A percentile compares a stretch with the other conserved stretches of the same genome.
phyloP scores from a whole-genome alignment of 2,329 filamentous ascomycete genomes.

The Venturia nashicola region DNA sequence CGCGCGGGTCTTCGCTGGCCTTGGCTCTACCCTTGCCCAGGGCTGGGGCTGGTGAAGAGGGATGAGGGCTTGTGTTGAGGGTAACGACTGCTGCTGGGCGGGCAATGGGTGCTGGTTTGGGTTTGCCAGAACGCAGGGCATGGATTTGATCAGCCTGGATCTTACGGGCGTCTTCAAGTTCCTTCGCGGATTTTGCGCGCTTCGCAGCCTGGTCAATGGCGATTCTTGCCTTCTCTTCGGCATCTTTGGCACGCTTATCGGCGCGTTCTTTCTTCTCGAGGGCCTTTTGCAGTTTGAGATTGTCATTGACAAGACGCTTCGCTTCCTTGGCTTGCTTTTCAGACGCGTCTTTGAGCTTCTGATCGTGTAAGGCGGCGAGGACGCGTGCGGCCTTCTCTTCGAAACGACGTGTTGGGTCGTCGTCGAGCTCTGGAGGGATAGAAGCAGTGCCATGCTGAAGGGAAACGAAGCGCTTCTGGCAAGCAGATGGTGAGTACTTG shows the following conservation, averaged over 20 bases:
- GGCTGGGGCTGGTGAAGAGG: not conserved
- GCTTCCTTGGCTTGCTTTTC: not conserved
- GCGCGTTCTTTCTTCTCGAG: conserved; percentile 1
- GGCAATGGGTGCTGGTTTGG: not conserved
- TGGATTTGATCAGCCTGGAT: not conserved
- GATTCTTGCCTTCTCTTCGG: conserved; percentile 1
- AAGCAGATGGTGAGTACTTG: conserved; percentile 35
- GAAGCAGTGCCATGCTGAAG: conserved; percentile 31
- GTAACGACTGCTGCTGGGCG: not conserved
- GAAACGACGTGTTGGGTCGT: conserved; percentile 26
- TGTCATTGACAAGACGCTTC: not conserved
- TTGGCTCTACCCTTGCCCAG: not conserved
- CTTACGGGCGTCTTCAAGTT: not conserved
- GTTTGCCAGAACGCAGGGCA: not conserved
- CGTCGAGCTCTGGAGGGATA: conserved; percentile 31
- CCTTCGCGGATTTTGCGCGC: not conserved
- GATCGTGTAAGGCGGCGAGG: conserved; percentile 8
- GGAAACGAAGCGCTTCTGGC: conserved; percentile 29
- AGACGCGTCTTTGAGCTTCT: not conserved
- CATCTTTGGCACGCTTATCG: conserved; percentile 3
- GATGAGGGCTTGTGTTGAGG: not conserved
- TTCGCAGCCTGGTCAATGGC: not conserved
- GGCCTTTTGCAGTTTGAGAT: not conserved
- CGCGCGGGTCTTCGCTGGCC: not conserved
- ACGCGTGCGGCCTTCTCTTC: conserved; percentile 20